Base-by-base conservation (phyloP, 2,329 filamentous ascomycete genomes). In the Endoconidiophora laricicola region DNA sequence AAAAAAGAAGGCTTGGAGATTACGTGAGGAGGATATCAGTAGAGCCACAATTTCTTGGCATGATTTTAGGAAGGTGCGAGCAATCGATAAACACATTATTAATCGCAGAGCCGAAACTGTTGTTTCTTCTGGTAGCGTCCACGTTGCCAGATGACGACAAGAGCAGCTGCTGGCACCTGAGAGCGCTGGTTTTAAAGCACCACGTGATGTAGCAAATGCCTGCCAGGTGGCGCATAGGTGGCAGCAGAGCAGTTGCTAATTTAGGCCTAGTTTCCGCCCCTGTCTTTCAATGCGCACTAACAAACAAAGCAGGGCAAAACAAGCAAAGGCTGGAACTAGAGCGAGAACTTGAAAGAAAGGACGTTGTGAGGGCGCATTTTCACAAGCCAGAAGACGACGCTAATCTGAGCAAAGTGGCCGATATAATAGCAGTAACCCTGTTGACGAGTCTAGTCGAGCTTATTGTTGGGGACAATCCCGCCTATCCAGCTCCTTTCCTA, bases 311-410 rank as follows among this genome's bases (percentile, higher is more conserved):
- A n/a, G 20, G 9, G 6, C 9, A 45, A 14, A 33, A 33, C n/a
- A 12, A 48, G 12, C 33, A 44, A 44, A 24, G 9, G 10, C 22
- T 20, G 9, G 42, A 9, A 12, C 23, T 6, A 44, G 29, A 44
- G 29, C 10, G 42, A 18, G 38, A 41, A 18, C 20, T 41, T 12
- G 5, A 14, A 18, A 33, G 16, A 33, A 23, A 18, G 39, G 20
- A 3, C 18, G 37, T 20, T 41, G 2, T 7, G n/a, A 26, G 26
- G 24, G 14, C 33, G 43, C 43, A 33, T 45, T 49, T 43, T 49
- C 47, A 49, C 47, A 49, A 49, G 47, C 47, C 47, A 49, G 23
- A 20, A 44, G 16, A 16, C 14, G 14, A 23, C 2, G 14, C 10
- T 16, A 44, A 45, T 45, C 24, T 14, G 23, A 45, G 26, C 18